Evolutionary conservation across 306 rosid genomes (phyloP), one percentile per base, ranked within the genome.

Genomic region (Luffa aegyptiaca): DNA sequence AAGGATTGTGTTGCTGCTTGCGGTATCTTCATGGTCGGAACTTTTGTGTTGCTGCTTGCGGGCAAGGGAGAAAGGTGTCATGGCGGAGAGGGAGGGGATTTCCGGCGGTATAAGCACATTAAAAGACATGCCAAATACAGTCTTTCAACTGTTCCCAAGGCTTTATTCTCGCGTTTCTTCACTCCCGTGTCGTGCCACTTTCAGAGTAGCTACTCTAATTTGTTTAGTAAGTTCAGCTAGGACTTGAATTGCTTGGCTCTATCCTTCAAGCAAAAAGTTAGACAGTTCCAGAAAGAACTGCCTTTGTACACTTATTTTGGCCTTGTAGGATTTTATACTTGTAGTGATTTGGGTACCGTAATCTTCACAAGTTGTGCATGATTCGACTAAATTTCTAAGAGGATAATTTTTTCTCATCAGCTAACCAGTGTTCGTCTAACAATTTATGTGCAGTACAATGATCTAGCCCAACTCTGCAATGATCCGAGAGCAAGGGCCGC

Each of bases 401-500:
- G 11, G 64, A 31, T 46, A 53, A 42, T 78, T 36, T 58, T 21
- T 33, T 10, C 52, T 49, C 14, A 21, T 71, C 55, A 46, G 70
- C 76, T 85, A 62, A 33, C 83, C 61, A 58, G 75, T 46, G 72
- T 0, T 76, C 68, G 59, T 81, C 81, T 72, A 71, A 14, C 46
- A 82, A 68, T 74, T 49, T 75, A 73, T 42, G 75, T 85, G 86
- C 86, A 96, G 99, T 84, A 82, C 84, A 82, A 89, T 75, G 87
- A 89, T 79, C 73, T 91, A 79, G 81, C 81, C 52, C 92, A 93
- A 79, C 92, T 96, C 73, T 91, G 96, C 90, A 89, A 87, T 82
- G 94, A 96, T 86, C 96, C 98, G 64, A 91, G 87, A 89, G 81
- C 87, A 56, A 88, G 75, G 86, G 92, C 96, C 3, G 92, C 93